Base-by-base conservation (phyloP, 2,329 filamentous ascomycete genomes). In the Aureobasidium namibiae region DNA sequence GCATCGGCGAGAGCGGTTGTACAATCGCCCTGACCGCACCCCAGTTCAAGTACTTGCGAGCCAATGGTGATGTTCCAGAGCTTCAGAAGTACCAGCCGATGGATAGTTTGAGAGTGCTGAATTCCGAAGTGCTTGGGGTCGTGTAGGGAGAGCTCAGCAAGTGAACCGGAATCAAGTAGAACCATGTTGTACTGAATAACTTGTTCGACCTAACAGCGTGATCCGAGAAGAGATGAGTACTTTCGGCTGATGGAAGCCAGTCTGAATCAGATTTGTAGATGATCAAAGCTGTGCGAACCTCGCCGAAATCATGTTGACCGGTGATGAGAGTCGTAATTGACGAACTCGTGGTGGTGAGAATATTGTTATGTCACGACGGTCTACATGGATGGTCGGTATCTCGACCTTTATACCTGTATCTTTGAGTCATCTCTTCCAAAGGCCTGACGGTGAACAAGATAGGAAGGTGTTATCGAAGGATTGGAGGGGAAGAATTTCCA, bases 11-110 rank as follows among this genome's bases (percentile, higher is more conserved):
- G 75, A 2, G 77, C 78, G 11, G 76, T 73, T 1, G 82, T 84
- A 64, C 76, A 79, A 61, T 81, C 80, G 2, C 82, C 82, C 63
- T 85, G 82, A 1, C 82, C 82, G 67, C 82, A 84, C 52, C 82
- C 82, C 38, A 85, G 67, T 66, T 85, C 82, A 1, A 85, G 73
- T 8, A 58, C n/a, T 24, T 18, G 44, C 7, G 56, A 31, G 18
- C 46, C 24, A 16, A 26, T 21, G 2, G 24, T 24, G 1, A 46
- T 54, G 48, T 53, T 41, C 54, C 54, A 58, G 18, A 49, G 42
- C 2, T 58, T 1, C 6, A 58, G 26, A 2, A 58, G 33, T 14
- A 7, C 33, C 14, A 58, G 14, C 7, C 54, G 54, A 14, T 58
- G 54, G 1, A 41, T 0, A 1, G 54, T 58, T n/a, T 58, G 54